Conservation (phyloP, 495 filamentous ascomycete species). For the Penicillium manginii region DNA sequence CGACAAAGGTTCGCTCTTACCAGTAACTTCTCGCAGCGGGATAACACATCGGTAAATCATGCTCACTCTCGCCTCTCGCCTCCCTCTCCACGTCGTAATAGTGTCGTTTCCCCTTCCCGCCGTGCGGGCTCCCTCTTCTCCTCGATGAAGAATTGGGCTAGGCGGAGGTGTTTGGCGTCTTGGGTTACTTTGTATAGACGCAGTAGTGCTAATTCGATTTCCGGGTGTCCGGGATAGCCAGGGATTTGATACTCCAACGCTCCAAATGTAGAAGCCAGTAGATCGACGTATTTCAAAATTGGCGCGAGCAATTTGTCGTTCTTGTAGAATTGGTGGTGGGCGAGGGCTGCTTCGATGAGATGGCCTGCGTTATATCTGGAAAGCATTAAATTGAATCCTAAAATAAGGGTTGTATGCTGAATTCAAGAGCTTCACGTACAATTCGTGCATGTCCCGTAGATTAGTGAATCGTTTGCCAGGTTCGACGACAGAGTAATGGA, state of each 20-base stretch:
- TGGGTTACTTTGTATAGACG: conserved; percentile 53
- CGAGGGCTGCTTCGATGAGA: conserved; percentile 61
- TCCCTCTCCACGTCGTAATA: conserved; percentile 58
- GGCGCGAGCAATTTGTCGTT: conserved; percentile 55
- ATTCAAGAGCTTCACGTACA: conserved; percentile 42
- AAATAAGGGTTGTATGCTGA: background rate
- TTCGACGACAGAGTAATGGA: conserved; percentile 60
- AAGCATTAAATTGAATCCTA: background rate
- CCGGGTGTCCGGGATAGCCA: conserved; percentile 63
- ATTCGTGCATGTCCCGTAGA: conserved; percentile 62
- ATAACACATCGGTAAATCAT: conserved; percentile 48
- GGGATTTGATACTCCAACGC: conserved; percentile 51
- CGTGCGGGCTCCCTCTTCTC: conserved; percentile 57
- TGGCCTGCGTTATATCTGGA: conserved; percentile 61
- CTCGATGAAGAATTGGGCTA: conserved; percentile 60
- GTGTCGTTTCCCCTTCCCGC: conserved; percentile 47
- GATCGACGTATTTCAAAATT: conserved; percentile 57
- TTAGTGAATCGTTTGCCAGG: conserved; percentile 58
- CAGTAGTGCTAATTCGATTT: conserved; percentile 62
- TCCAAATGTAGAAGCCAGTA: conserved; percentile 55
- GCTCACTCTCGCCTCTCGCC: conserved; percentile 52
- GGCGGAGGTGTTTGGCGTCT: conserved; percentile 47
- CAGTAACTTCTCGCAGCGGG: conserved; percentile 40
- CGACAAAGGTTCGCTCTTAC: conserved; percentile 44
- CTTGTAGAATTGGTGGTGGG: conserved; percentile 53